These are phyloP conservation scores for Chenopodium berlandieri DNA, from an alignment of 148 eudicot genomes.

Conservation along the genomic window DNA sequence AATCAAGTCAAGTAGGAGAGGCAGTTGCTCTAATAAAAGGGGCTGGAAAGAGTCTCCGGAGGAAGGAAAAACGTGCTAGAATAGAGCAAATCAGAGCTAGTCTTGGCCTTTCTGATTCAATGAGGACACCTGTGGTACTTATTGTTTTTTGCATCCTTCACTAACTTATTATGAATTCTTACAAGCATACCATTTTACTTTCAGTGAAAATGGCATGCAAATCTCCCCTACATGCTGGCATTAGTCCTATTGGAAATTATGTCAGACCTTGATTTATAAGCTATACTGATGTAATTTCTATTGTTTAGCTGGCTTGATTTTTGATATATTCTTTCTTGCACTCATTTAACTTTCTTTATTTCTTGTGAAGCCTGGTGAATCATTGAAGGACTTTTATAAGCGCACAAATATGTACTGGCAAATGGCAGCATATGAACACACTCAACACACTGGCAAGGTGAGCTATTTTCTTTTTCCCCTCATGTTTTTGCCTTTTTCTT, in stretches of 20 bases:
- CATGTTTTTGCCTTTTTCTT: not conserved
- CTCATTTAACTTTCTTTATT: not conserved
- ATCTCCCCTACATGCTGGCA: not conserved
- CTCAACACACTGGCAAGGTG: constrained; percentile 98
- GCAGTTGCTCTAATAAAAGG: constrained; percentile 90
- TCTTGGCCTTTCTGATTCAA: constrained; percentile 95
- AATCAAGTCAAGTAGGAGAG: constrained; percentile 55
- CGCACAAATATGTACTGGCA: constrained; percentile 96
- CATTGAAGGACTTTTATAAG: constrained; percentile 84
- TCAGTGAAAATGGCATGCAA: not conserved
- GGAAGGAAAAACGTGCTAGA: constrained; percentile 92
- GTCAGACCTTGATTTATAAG: not conserved
- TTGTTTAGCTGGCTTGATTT: not conserved
- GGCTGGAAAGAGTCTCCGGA: constrained; percentile 66
- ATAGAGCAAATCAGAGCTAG: constrained; percentile 97
- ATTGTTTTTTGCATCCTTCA: not conserved
- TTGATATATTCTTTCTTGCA: not conserved
- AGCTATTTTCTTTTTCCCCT: constrained; percentile 18
- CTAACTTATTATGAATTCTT: not conserved
- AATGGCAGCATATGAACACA: constrained; percentile 99
- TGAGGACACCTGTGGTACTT: constrained; percentile 84
- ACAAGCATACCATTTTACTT: not conserved
- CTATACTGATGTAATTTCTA: not conserved
- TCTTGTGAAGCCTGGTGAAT: constrained; percentile 80
- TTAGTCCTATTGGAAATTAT: not conserved